Evolutionary conservation across 805 yeast genomes (phyloP), one percentile per base, ranked within the genome.

Genomic region (Pichia eremophila): DNA sequence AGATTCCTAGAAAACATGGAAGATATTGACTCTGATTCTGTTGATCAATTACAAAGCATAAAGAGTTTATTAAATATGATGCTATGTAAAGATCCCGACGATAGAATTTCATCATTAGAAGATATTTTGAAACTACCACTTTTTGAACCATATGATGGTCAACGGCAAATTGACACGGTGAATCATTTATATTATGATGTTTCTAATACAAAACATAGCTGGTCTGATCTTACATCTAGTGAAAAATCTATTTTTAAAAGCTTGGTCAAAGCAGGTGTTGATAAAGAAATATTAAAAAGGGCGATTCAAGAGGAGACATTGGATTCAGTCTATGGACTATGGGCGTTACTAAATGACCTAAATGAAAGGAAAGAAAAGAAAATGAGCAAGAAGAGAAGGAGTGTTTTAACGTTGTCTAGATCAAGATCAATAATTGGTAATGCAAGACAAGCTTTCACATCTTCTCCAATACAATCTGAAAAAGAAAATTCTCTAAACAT

Each of bases 311-410:
- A 74, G 48, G 73, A 75, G 42, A 78, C 81, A 48, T 77, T 86
- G 64, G 93, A 85, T 62, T 70, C 87, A 0, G 66, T 85, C 15
- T 78, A 85, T 14, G 95, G 91, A 0, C 71, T 82, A 48, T 88
- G 90, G 83, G 81, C 81, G 41, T 67, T 87, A 18, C 63, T 80
- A 17, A 63, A 83, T 29, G 87, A 84, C 22, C 66, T 69, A 40
- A 81, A 77, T 53, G 62, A 63, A 46, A 66, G 68, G 43, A 81
- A 77, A 53, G 61, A 64, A 44, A 69, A 62, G 60, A 54, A 58
- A 59, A 22, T 42, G 56, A 60, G 51, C 35, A 56, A 51, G 39
- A 55, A 53, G 42, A 48, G 54, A 32, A 55, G 52, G 40, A 60
- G 69, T 43, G 57, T 64, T 57, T 45, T 64, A 34, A 54, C 61